phyloP scores from a whole-genome alignment of 768 basidiomycete species.

The Trametes villosa region DNA sequence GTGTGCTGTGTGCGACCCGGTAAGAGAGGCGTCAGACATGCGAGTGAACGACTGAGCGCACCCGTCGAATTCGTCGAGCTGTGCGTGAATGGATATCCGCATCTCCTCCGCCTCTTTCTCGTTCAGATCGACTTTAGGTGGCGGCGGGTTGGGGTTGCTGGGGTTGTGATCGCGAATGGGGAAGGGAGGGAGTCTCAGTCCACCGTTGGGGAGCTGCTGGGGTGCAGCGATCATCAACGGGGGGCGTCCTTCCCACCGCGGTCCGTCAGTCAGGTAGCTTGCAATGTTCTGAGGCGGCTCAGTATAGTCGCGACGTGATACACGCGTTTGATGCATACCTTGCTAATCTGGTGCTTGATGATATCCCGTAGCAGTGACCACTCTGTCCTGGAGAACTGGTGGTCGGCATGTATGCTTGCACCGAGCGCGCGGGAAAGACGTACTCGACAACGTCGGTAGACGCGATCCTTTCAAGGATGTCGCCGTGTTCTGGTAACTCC shows the following conservation, averaged over 20 bases:
- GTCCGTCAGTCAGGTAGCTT: conserved; percentile 34
- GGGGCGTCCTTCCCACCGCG: conserved; percentile 35
- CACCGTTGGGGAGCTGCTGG: conserved; percentile 49
- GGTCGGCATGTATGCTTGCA: not conserved
- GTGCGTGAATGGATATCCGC: conserved; percentile 59
- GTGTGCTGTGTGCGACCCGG: conserved; percentile 40
- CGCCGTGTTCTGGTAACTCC: conserved; percentile 56
- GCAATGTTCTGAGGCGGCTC: conserved; percentile 37
- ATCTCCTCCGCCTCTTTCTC: conserved; percentile 60
- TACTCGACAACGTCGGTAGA: conserved; percentile 68
- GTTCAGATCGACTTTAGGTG: conserved; percentile 63
- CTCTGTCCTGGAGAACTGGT: conserved; percentile 38
- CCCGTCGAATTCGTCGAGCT: conserved; percentile 79
- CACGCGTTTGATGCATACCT: conserved; percentile 46
- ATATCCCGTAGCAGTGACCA: conserved; percentile 73
- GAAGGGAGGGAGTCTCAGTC: conserved; percentile 75
- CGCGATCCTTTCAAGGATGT: conserved; percentile 62
- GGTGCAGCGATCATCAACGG: conserved; percentile 48
- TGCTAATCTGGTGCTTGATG: conserved; percentile 70
- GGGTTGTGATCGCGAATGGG: conserved; percentile 58
- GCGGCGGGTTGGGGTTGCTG: conserved; percentile 50
- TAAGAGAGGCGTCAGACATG: not conserved
- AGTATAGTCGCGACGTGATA: not conserved
- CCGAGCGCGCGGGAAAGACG: conserved; percentile 28
- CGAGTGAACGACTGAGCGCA: conserved; percentile 36